Base-by-base conservation (phyloP, 2,329 filamentous ascomycete genomes). In the Monosporascus ibericus region DNA sequence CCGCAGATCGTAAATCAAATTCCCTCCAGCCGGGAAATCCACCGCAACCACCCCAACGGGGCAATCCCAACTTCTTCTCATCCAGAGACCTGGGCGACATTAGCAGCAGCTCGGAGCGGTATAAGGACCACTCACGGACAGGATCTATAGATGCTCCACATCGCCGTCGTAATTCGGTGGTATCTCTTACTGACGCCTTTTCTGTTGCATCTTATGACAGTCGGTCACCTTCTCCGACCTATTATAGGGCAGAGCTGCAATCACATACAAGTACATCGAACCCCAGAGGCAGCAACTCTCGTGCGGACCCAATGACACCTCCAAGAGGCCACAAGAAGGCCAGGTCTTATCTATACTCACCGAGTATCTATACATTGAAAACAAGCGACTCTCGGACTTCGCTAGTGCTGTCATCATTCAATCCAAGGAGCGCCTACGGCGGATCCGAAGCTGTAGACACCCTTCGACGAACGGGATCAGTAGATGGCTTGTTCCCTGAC, bases 331-430 rank as follows among this genome's bases (percentile, higher is more conserved):
- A 67, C 50, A 60, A 65, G 25, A 71, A 66, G 2, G 58, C 59
- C 6, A 59, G 58, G 36, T 70, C 70, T 8, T 61, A 66, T 25
- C 56, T 59, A 20, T 60, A 75, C 52, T 70, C 73, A 0, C 74
- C 75, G 2, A 86, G 82, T 56, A 77, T 86, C 17, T 85, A 85
- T 61, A 86, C 81, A 3, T 66, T 85, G 3, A 74, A 73, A 20
- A 80, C 80, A 0, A 80, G 77, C 55, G 77, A 74, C 49, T 84
- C 80, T 0, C 75, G 81, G 54, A 71, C 75, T 2, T 83, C 81
- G 0, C 65, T 84, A 6, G 68, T 80, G 0, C 63, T 80, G 7
- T 76, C 78, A 0, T 72, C 77, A 0, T 76, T 75, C 48, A 72
- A 74, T 36, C 71, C 75, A 24, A 75, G 72, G 56, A 77, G 74